Evolutionary conservation across 2,329 filamentous ascomycete species (phyloP), one percentile per base, ranked within the genome.

Genomic region (Fusarium redolens): DNA sequence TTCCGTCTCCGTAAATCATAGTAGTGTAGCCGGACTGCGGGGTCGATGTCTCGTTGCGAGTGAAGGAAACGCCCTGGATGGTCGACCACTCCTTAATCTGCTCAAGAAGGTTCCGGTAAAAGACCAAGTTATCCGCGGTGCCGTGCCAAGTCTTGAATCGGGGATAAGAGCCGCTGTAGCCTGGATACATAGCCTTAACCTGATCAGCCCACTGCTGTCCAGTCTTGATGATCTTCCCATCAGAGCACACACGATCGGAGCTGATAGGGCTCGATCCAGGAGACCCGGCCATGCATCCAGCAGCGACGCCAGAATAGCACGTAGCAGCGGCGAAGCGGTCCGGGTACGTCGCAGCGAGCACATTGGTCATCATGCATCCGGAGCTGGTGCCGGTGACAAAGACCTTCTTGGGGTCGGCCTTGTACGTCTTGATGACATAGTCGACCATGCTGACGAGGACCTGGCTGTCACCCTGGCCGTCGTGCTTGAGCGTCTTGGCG

Each of bases 361-460:
- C 60, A 20, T 65, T 65, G 14, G 63, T 65, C 60, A 65, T 65
- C 60, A 65, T 65, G 5, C 60, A 65, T 37, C 63, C 48, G 13
- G 63, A 65, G 60, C 63, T 65, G 13, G 60, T 57, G 0, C 60
- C 60, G 3, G 63, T 65, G 17, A 65, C 60, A 15, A 65, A 65
- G 14, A 65, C 22, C 17, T 65, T 65, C 7, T 33, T 65, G 2
- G 11, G 22, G 2, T 65, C 41, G n/a, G 63, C 63, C 0, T 43
- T 56, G 48, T 65, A 65, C 1, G 52, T 45, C 4, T 65, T 65
- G 43, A 65, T 65, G 13, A 55, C 11, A 15, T 55, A 65, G 60
- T 65, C 48, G 1, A 65, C 60, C 60, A 65, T 65, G 11, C 50
- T 44, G 30, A 65, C 50, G 8, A 65, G 63, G n/a, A 64, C 63